Conservation (phyloP, 805 yeast species). For the Ogataea populi-albae region DNA sequence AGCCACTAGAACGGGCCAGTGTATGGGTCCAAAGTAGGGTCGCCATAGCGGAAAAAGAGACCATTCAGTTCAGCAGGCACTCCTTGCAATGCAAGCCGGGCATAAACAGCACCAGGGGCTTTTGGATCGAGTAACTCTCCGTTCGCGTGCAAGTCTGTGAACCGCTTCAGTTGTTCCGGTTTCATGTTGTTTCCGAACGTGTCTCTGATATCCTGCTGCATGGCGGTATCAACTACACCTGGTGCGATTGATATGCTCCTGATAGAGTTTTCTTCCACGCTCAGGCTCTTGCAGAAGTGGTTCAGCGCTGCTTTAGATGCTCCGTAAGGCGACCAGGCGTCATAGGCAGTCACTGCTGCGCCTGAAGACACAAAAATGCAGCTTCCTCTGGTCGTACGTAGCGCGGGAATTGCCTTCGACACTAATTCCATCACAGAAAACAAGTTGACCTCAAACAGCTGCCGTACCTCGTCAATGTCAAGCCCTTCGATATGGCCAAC, state of each 20-base stretch:
- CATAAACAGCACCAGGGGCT: conserved; percentile 70
- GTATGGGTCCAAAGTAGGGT: conserved; percentile 26
- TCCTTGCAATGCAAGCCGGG: conserved; percentile 61
- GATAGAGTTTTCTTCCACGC: conserved; percentile 63
- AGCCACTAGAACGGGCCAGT: not conserved
- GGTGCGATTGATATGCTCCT: conserved; percentile 78
- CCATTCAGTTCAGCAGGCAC: conserved; percentile 62
- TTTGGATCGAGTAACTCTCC: conserved; percentile 62
- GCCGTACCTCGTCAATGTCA: conserved; percentile 55
- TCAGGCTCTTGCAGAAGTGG: conserved; percentile 64
- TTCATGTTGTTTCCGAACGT: conserved; percentile 60
- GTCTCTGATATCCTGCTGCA: conserved; percentile 82
- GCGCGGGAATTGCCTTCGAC: conserved; percentile 51
- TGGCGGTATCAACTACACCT: conserved; percentile 88
- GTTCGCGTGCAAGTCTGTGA: conserved; percentile 57
- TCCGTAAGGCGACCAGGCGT: conserved; percentile 92
- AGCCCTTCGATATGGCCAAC: conserved; percentile 56
- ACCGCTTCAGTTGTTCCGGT: conserved; percentile 54
- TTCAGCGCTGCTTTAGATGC: conserved; percentile 89
- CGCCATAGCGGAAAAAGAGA: conserved; percentile 60
- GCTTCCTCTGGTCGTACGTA: conserved; percentile 55
- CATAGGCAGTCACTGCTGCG: conserved; percentile 62
- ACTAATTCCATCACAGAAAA: conserved; percentile 70
- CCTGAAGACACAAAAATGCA: conserved; percentile 87
- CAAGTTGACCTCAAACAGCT: conserved; percentile 69